phyloP scores from a whole-genome alignment of 441 rosid genomes.

The Raphanus hybrid region DNA sequence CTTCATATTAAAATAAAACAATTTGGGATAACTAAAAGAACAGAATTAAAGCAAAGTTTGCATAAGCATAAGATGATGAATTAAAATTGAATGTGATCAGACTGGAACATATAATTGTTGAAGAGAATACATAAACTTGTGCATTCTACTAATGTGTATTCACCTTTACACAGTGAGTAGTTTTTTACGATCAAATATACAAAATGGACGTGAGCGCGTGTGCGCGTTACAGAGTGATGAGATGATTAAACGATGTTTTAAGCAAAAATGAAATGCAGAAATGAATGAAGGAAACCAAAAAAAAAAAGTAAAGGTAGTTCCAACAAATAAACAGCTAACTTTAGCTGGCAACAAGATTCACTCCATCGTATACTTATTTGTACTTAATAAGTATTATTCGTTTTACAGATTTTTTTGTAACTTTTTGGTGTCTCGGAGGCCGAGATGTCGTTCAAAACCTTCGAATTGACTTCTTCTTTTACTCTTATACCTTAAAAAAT shows the following conservation, averaged over 20 bases:
- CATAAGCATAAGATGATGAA: neutral
- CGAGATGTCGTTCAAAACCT: constrained; percentile 44
- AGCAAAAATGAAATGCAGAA: constrained; percentile 8
- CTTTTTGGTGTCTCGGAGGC: constrained; percentile 32
- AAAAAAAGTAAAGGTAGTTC: constrained; percentile 13
- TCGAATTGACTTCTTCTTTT: constrained; percentile 13
- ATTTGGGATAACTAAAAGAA: neutral
- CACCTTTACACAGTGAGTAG: neutral
- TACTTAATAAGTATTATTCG: neutral
- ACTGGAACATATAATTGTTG: neutral
- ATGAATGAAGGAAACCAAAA: neutral
- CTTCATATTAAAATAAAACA: neutral
- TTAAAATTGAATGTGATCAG: neutral
- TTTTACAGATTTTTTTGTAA: constrained; percentile 17
- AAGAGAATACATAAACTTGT: neutral
- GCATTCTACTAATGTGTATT: neutral
- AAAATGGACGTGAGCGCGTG: constrained; percentile 3
- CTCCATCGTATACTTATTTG: neutral
- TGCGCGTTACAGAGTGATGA: neutral
- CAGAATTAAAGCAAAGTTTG: neutral
- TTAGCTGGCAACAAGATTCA: constrained; percentile 22
- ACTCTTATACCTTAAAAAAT: neutral
- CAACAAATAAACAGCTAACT: constrained; percentile 24
- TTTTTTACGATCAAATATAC: neutral
- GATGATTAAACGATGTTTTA: neutral